A percentile compares a stretch with the other conserved stretches of the same genome.
These are phyloP conservation scores for Coniochaeta prunicola DNA, from an alignment of 2,329 filamentous ascomycete species.

Conservation along the genomic window DNA sequence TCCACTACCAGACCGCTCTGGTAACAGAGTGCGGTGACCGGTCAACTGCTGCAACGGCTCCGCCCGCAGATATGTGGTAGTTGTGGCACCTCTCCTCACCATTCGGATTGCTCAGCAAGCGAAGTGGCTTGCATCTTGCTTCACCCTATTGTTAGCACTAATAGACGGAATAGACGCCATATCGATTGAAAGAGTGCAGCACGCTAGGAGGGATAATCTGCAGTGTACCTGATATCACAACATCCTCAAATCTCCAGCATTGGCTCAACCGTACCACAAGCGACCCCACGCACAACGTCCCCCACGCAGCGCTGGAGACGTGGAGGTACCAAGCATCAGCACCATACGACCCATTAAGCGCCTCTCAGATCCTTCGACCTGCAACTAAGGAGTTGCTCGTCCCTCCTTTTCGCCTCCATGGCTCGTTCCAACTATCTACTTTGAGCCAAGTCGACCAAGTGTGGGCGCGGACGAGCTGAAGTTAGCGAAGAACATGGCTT, in stretches of 20 bases:
- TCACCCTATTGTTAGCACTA: not conserved
- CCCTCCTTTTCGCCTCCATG: too few species aligned
- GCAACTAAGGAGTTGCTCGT: too few species aligned
- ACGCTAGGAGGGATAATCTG: not conserved
- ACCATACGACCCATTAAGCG: not conserved
- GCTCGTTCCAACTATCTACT: not conserved
- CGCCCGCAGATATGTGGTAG: not conserved
- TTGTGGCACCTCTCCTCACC: not conserved
- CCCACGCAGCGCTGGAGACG: too few species aligned
- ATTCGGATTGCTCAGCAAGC: not conserved
- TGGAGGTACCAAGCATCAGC: not conserved
- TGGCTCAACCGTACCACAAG: too few species aligned
- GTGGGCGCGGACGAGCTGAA: not conserved
- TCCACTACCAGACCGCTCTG: not conserved
- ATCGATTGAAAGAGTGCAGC: not conserved
- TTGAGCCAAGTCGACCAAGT: not conserved
- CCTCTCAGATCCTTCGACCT: not conserved
- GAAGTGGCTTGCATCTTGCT: not conserved
- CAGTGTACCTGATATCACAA: not conserved
- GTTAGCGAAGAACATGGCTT: not conserved
- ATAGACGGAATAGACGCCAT: not conserved
- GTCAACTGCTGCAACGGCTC: not conserved
- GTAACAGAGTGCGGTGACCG: not conserved
- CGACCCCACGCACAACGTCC: too few species aligned
- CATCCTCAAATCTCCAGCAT: not conserved